Conservation (phyloP, 2,329 filamentous ascomycete species). For the Coleophoma crateriformis region DNA sequence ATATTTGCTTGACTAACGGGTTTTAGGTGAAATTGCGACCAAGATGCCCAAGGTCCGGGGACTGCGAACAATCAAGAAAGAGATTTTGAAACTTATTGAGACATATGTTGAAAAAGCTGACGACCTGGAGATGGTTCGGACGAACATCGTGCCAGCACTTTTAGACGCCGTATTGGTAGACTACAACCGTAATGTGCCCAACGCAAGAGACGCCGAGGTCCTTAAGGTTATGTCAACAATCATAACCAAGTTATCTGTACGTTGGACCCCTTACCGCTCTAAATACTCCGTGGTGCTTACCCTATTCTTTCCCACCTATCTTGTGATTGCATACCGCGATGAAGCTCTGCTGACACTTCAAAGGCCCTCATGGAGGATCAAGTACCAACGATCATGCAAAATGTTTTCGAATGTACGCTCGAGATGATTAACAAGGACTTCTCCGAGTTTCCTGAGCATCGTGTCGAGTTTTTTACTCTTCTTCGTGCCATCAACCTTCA, state of each 20-base stretch:
- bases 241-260: slow-evolving; percentile 91
- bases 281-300: slow-evolving; percentile 39
- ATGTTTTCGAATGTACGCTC: slow-evolving; percentile 95
- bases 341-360: slow-evolving; percentile 22
- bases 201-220: slow-evolving; percentile 93
- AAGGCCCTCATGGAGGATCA: slow-evolving; percentile 96
- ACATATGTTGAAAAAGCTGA: slow-evolving; percentile 98
- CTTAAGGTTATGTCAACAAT: slow-evolving; percentile 97
- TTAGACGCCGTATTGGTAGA: slow-evolving; percentile 91
- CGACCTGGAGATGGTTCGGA: slow-evolving; percentile 86
- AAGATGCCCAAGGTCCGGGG: slow-evolving; percentile 97
- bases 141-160: slow-evolving; percentile 91
- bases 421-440: slow-evolving; percentile 99
- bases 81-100: slow-evolving; percentile 96
- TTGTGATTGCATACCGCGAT: too few species aligned
- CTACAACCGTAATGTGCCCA: slow-evolving; percentile 94
- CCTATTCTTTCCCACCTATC: slow-evolving; percentile 11
- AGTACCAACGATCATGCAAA: slow-evolving; percentile 95
- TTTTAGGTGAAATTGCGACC: slow-evolving; percentile 77
- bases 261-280: slow-evolving; percentile 46
- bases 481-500: slow-evolving; percentile 93
- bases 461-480: slow-evolving; percentile 99
- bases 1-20: slow-evolving; percentile 24
- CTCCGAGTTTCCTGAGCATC: slow-evolving; percentile 96
- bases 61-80: slow-evolving; percentile 96